phyloP scores from a whole-genome alignment of 768 basidiomycete genomes.

The Naganishia antarctica region DNA sequence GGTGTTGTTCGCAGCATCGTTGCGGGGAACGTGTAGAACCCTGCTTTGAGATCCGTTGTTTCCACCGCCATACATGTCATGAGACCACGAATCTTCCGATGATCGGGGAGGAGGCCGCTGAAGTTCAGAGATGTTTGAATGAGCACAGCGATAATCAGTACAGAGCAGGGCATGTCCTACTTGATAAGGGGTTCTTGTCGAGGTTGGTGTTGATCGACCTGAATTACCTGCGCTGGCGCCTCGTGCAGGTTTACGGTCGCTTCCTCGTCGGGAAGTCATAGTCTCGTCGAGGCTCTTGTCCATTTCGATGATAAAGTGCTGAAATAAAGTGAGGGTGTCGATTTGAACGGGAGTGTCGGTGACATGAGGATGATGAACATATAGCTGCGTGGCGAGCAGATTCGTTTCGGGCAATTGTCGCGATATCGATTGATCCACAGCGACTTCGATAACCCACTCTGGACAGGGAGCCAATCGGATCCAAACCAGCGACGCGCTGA shows the following conservation, averaged over 20 bases:
- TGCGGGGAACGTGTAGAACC: constrained; percentile 41
- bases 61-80: constrained; percentile 27
- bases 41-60: constrained; percentile 32
- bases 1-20: constrained; percentile 41
- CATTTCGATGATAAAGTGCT: neutral
- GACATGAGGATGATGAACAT: no score
- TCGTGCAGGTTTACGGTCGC: constrained; percentile 15
- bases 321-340: no score
- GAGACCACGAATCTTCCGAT: constrained; percentile 26
- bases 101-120: constrained; percentile 42
- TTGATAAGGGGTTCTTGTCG: constrained; percentile 29
- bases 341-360: no score
- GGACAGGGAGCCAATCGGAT: neutral
- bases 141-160: neutral
- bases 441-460: neutral
- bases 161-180: neutral
- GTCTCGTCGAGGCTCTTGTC: constrained; percentile 13
- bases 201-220: constrained; percentile 13
- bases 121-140: neutral
- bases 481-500: neutral
- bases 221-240: constrained; percentile 10
- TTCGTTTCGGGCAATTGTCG: no score
- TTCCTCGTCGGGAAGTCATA: constrained; percentile 12
- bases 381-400: no score
- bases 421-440: no score